Evolutionary conservation across 495 filamentous ascomycete genomes (phyloP).

Genomic region (Glutinoglossum americanum): DNA sequence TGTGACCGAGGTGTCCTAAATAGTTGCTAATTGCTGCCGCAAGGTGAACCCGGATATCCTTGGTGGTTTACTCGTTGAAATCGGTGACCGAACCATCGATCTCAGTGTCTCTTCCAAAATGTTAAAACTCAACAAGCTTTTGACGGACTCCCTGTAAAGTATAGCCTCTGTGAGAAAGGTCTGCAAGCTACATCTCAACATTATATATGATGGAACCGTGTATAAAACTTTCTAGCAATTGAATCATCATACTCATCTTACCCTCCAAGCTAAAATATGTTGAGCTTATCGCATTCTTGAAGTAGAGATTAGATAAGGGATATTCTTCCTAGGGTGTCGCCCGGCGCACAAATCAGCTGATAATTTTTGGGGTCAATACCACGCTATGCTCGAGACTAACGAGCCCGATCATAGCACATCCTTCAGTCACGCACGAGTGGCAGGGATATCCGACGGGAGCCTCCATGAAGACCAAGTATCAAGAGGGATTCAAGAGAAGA

Average conservation of each 20-base stretch:
- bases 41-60: slow-evolving; percentile 87
- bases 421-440: too few relatives aligned
- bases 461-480: too few relatives aligned
- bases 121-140: slow-evolving; percentile 96
- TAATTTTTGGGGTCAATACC: too few relatives aligned
- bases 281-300: too few relatives aligned
- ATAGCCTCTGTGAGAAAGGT: background rate
- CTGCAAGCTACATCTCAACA: background rate
- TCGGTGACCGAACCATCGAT: slow-evolving; percentile 95
- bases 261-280: too few relatives aligned
- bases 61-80: slow-evolving; percentile 85
- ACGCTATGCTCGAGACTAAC: too few relatives aligned
- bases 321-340: too few relatives aligned
- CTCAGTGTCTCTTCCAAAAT: slow-evolving; percentile 88
- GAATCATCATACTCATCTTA: background rate
- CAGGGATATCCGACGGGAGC: too few relatives aligned
- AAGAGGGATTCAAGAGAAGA: too few relatives aligned
- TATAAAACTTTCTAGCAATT: background rate
- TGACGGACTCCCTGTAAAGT: slow-evolving; percentile 76
- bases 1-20: background rate
- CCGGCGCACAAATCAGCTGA: too few relatives aligned
- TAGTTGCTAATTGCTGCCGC: slow-evolving; percentile 2
- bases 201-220: background rate
- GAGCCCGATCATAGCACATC: too few relatives aligned
- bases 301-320: too few relatives aligned